Conservation (phyloP, 2,329 filamentous ascomycete species). For the Seiridium cupressi region DNA sequence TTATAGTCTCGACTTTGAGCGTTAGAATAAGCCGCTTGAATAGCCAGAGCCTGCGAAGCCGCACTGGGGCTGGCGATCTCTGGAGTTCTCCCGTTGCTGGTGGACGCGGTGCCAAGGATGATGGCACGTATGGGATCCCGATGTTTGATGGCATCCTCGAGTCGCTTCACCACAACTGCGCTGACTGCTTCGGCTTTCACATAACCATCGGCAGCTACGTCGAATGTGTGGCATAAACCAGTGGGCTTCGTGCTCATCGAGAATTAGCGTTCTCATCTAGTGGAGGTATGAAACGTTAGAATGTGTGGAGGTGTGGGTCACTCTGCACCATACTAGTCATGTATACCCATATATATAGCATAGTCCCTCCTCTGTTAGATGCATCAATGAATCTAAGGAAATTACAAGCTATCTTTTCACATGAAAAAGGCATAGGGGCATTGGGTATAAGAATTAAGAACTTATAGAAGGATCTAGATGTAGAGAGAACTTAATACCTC, state of each 20-base stretch:
- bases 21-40: conserved; percentile 27
- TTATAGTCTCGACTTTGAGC: neutral
- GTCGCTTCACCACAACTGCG: neutral
- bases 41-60: conserved; percentile 28
- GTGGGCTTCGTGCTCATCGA: neutral
- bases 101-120: conserved; percentile 30
- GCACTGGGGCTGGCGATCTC: conserved; percentile 41
- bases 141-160: neutral
- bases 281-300: too few relatives aligned
- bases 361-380: too few relatives aligned
- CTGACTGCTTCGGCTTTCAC: neutral
- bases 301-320: too few relatives aligned
- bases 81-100: conserved; percentile 34
- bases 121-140: conserved; percentile 13
- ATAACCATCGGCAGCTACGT: neutral
- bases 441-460: too few relatives aligned
- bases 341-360: too few relatives aligned
- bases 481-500: too few relatives aligned
- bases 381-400: too few relatives aligned
- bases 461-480: too few relatives aligned
- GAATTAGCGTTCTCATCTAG: too few relatives aligned
- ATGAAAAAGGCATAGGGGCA: too few relatives aligned
- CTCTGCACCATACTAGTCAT: too few relatives aligned
- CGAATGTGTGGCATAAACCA: neutral
- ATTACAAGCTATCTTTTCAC: too few relatives aligned